Evolutionary conservation across 495 filamentous ascomycete species (phyloP), one percentile per base, ranked within the genome.

Genomic region (Hyaloscypha bicolor): DNA sequence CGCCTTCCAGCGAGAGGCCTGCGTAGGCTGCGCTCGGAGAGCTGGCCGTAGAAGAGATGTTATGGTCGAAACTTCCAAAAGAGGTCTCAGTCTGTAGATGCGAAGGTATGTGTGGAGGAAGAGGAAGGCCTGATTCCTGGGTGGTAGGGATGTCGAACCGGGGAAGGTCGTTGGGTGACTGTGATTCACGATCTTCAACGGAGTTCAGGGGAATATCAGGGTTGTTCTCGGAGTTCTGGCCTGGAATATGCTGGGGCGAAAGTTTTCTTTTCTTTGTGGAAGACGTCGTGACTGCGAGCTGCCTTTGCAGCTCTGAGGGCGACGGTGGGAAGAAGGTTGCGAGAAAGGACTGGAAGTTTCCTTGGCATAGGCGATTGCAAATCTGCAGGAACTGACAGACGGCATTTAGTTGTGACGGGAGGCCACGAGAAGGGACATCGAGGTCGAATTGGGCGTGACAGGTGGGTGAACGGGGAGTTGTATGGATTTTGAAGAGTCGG

Each of bases 231-330:
- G 73, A 67, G 53, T 76, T 68, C 64, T 73, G 69, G 69, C 62
- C 76, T 72, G 74, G 71, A 82, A 57, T 56, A 62, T 62, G 62
- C 65, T 82, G 81, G 76, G 85, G 85, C 73, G 85, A 87, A 79
- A 93, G 85, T 85, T 90, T 93, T 78, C 92, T 86, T 88, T 93
- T 93, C 90, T 96, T 96, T 84, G 84, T 85, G 81, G 90, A 91
- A 87, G 91, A 91, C 91, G 91, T 93, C 76, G 85, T 93, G 90
- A 86, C 86, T 79, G 84, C 80, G 90, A 91, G 90, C 90, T 91
- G 89, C 88, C 65, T 60, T 11, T 65, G 68, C 66, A 68, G 68
- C 65, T 65, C 71, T 70, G 55, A 39, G 62, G 35, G 56, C 39
- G 59, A 58, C 16, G 42, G 65, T 30, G 61, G 68, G 51, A 64